phyloP scores from a whole-genome alignment of 2,329 filamentous ascomycete species.

The Curvularia sp. region DNA sequence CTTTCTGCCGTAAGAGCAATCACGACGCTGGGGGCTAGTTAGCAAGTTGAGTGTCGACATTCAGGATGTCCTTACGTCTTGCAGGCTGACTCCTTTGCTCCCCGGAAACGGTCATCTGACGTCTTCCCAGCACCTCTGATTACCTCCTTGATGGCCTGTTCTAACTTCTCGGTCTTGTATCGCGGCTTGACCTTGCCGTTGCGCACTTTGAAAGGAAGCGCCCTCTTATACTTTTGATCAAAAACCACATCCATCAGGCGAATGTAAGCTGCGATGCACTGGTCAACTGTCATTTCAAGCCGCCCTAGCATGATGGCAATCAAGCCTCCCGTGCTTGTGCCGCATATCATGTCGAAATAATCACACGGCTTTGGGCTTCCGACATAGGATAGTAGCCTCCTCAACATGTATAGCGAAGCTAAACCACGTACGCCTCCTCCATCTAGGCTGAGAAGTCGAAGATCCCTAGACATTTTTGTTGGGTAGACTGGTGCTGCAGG shows the following conservation, averaged over 20 bases:
- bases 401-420: conserved; percentile 15
- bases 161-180: conserved; percentile 22
- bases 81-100: conserved; percentile 10
- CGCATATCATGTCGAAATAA: conserved; percentile 32
- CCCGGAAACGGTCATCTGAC: conserved; percentile 12
- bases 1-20: conserved; percentile 13
- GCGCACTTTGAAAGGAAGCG: conserved; percentile 7
- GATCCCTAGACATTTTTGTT: conserved; percentile 3
- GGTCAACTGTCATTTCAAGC: conserved; percentile 23
- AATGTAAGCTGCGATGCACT: conserved; percentile 23
- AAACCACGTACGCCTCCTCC: conserved; percentile 17
- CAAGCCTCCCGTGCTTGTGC: conserved; percentile 29
- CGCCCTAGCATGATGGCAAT: conserved; percentile 29
- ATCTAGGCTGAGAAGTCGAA: conserved; percentile 17
- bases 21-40: conserved; percentile 11
- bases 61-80: conserved; percentile 9
- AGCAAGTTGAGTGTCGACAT: neutral
- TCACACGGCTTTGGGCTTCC: conserved; percentile 22
- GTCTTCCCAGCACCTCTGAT: conserved; percentile 8
- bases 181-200: conserved; percentile 19
- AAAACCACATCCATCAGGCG: conserved; percentile 17
- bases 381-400: conserved; percentile 13
- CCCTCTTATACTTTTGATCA: conserved; percentile 13
- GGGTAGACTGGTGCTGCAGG: neutral
- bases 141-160: conserved; percentile 19